A percentile compares a stretch with the other conserved stretches of the same genome.
Evolutionary conservation across 257 asterid species (phyloP).

Genomic region (Solanum chiquidenum): DNA sequence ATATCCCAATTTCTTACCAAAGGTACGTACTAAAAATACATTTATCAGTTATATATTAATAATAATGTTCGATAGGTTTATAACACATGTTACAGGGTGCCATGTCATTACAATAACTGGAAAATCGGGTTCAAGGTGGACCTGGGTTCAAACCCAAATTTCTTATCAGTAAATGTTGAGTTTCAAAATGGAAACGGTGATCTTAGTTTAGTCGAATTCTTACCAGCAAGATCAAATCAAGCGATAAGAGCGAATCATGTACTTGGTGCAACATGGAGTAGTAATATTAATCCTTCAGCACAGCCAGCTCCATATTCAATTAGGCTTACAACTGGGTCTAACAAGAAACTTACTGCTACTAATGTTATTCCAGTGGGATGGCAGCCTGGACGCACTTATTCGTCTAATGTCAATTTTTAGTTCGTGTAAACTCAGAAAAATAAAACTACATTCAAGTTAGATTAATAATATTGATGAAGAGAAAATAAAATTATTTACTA

Average conservation of each 20-base stretch:
- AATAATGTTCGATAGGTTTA: background rate
- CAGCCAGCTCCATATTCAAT: background rate
- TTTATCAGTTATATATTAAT: background rate
- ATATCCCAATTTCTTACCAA: conserved; percentile 6
- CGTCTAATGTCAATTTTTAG: background rate
- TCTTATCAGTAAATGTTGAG: conserved; percentile 20
- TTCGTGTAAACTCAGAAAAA: background rate
- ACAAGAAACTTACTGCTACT: background rate
- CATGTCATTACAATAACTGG: conserved; percentile 3
- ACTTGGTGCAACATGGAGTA: background rate
- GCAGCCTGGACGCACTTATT: background rate
- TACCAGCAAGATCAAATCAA: background rate
- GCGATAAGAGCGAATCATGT: background rate
- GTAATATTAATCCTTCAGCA: background rate
- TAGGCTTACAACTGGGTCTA: background rate
- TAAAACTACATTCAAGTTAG: background rate
- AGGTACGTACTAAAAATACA: conserved; percentile 3
- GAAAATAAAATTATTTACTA: no score
- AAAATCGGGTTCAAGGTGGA: conserved; percentile 14
- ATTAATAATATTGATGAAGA: background rate
- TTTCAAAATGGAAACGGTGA: conserved; percentile 16
- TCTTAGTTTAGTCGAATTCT: background rate
- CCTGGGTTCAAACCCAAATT: conserved; percentile 3
- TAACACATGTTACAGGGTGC: conserved; percentile 12
- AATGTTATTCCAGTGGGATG: background rate